These are phyloP conservation scores for Plasmodium ovale DNA, from an alignment of 169 alveolate genomes.

Conservation along the genomic window DNA sequence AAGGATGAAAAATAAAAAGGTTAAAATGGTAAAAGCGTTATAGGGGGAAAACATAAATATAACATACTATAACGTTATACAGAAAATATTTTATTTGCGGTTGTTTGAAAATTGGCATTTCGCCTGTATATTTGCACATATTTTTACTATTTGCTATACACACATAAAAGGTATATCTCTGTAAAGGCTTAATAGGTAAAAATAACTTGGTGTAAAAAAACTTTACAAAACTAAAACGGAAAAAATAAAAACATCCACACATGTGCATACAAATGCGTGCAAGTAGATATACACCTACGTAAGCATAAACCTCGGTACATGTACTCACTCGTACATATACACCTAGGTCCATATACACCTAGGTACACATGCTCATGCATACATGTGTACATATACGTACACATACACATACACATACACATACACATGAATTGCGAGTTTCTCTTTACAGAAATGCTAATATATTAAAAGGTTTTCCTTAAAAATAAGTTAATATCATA, in stretches of 20 bases:
- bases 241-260: no score
- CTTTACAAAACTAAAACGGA: no score
- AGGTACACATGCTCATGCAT: no score
- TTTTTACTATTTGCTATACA: not conserved
- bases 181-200: slow-evolving; percentile 3
- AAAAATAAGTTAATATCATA: slow-evolving; percentile 12
- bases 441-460: slow-evolving; percentile 3
- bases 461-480: slow-evolving; percentile 11
- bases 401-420: not conserved
- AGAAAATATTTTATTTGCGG: not conserved
- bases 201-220: no score
- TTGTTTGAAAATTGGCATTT: not conserved
- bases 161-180: not conserved
- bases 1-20: no score
- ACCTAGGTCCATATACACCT: no score
- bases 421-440: not conserved
- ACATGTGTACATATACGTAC: not conserved
- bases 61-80: not conserved
- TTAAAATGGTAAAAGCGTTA: not conserved
- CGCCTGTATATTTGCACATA: not conserved
- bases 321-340: no score
- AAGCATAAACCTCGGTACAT: no score
- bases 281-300: no score
- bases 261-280: no score
- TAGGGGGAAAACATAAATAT: not conserved